A percentile compares a stretch with the other conserved stretches of the same genome.
Conservation (phyloP, 2,329 filamentous ascomycete genomes). For the Penicillium aurantiogriseum region DNA sequence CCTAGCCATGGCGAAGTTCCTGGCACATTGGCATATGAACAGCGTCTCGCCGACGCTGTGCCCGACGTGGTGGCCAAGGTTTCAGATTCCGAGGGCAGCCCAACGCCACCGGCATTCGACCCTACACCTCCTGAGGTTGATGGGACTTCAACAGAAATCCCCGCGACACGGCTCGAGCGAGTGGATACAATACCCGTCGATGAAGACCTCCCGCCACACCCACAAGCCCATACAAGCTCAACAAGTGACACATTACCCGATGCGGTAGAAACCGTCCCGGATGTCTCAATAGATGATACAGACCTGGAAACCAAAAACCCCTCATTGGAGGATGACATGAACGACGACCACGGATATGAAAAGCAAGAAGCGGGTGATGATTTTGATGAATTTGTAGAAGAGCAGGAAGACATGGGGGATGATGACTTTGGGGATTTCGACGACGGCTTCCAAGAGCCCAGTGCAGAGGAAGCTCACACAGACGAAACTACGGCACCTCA, state of each 20-base stretch:
- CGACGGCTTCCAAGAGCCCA: conserved; percentile 59
- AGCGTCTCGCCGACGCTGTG: conserved; percentile 57
- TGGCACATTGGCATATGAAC: conserved; percentile 58
- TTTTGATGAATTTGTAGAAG: conserved; percentile 54
- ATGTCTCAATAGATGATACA: conserved; percentile 51
- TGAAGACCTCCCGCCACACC: conserved; percentile 29
- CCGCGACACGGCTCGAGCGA: conserved; percentile 46
- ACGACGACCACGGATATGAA: conserved; percentile 39
- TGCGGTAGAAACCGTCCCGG: conserved; percentile 42
- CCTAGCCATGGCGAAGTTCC: conserved; percentile 62
- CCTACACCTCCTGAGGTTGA: conserved; percentile 23
- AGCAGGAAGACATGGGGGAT: conserved; percentile 50
- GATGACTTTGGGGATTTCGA: conserved; percentile 67
- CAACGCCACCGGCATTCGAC: conserved; percentile 14
- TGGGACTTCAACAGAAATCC: conserved; percentile 29
- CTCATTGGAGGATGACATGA: conserved; percentile 56
- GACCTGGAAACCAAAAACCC: conserved; percentile 43
- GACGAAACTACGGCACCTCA: conserved; percentile 18
- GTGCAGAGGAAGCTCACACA: conserved; percentile 26
- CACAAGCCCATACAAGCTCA: conserved; percentile 41
- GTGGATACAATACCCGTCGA: conserved; percentile 43
- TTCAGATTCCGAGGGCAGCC: conserved; percentile 40
- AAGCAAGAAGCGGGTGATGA: conserved; percentile 61
- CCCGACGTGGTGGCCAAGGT: conserved; percentile 58
- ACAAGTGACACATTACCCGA: conserved; percentile 47